These are phyloP conservation scores for Simplicillium sp. DNA, from an alignment of 2,329 filamentous ascomycete species.

Conservation along the genomic window DNA sequence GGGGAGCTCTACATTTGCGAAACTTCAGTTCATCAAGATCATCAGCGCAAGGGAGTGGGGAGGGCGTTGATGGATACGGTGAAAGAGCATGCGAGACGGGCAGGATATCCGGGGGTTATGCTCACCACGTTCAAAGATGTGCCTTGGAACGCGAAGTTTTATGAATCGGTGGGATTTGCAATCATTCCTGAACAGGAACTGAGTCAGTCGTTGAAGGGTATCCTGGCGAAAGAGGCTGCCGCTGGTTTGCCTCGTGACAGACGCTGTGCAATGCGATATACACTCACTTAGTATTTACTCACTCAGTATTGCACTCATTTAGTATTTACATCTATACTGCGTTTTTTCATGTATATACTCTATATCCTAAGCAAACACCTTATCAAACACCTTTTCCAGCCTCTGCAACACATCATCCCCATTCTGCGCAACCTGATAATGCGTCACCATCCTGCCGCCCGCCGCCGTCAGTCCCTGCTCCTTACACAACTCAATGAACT, in stretches of 20 bases:
- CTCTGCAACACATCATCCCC: conserved; percentile 48
- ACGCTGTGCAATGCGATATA: conserved; percentile 2
- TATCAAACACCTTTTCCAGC: conserved; percentile 44
- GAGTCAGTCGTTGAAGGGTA: neutral
- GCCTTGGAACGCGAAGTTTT: conserved; percentile 9
- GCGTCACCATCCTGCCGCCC: conserved; percentile 34
- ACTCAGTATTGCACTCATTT: no score
- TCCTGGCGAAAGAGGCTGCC: conserved; percentile 1
- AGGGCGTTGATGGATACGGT: conserved; percentile 3
- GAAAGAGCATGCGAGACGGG: neutral
- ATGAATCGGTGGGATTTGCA: conserved; percentile 4
- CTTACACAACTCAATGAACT: conserved; percentile 28
- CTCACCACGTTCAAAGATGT: conserved; percentile 8
- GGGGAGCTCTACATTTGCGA: conserved; percentile 9
- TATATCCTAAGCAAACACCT: conserved; percentile 13
- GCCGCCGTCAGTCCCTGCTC: conserved; percentile 32
- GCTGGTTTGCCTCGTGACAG: conserved; percentile 3
- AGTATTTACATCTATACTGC: no score
- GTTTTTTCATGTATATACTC: no score
- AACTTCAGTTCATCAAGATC: conserved; percentile 5
- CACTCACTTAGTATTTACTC: no score
- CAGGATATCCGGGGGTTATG: conserved; percentile 1
- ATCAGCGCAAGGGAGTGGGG: conserved; percentile 7
- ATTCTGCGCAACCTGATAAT: conserved; percentile 53
- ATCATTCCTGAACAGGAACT: neutral